Base-by-base conservation (phyloP, 768 basidiomycete genomes). In the Rhodotorula graminis region DNA sequence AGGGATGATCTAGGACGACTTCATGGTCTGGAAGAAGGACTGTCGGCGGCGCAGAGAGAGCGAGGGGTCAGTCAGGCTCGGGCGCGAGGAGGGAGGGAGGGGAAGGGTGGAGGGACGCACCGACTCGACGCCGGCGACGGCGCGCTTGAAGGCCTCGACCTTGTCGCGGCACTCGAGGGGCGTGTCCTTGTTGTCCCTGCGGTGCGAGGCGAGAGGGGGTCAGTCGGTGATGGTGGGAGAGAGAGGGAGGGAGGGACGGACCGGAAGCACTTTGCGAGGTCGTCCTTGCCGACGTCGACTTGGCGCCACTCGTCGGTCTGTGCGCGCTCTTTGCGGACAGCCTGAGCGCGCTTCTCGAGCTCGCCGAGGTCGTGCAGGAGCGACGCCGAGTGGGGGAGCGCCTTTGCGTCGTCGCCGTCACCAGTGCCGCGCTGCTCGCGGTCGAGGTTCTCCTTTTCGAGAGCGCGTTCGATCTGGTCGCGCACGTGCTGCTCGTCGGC, bases 361-460 rank as follows among this genome's bases (percentile, higher is more conserved):
- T 90, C 87, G 76, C 90, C 89, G 74, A 93, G 80, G 80, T 93
- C 92, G 42, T 87, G 89, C 68, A 88, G 80, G 40, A 93, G 82
- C 6, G 84, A 83, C 14, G 86, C 83, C 70, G 87, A 89, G 57
- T 79, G 79, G 27, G 65, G 55, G 44, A 68, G 42, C 75, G 85
- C 88, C 79, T 87, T 83, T 44, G 82, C 77, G 16, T 79, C 72
- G 44, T 72, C 82, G 49, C 81, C 83, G 59, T 79, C 81, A 18
- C 74, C 71, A 76, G 42, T 84, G 83, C 85, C 12, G 40, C 81
- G 80, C 75, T 83, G 84, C 81, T 93, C 91, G 69, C 85, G 85
- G 80, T 92, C 90, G 63, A 93, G 80, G 81, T 93, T 94, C 83
- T 93, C 92, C 82, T 88, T 89, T 83, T 93, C 90, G 61, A 94